phyloP scores from a whole-genome alignment of 2,329 filamentous ascomycete genomes.

The Aspergillus piperis region DNA sequence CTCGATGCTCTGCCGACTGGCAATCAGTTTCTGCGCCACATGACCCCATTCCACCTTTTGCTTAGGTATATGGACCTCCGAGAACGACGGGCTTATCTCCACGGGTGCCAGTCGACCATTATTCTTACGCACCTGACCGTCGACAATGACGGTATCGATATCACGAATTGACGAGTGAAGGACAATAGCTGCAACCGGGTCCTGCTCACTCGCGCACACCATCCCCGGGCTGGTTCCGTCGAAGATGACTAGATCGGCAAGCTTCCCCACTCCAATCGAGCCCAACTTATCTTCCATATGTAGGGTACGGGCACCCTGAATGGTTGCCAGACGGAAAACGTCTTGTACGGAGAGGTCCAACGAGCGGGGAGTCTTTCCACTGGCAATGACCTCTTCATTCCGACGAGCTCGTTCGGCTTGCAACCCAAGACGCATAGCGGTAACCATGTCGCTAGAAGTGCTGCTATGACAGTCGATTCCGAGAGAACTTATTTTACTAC shows the following conservation, averaged over 20 bases:
- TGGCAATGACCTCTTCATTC: constrained; percentile 15
- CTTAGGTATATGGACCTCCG: background rate
- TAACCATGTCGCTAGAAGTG: constrained; percentile 29
- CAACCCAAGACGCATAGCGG: constrained; percentile 30
- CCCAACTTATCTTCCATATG: constrained; percentile 30
- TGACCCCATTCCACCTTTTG: background rate
- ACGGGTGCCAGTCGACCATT: background rate
- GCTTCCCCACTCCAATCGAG: constrained; percentile 30
- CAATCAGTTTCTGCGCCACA: background rate
- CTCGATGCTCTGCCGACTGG: background rate
- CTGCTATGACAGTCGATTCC: constrained; percentile 37
- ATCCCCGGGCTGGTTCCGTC: constrained; percentile 28
- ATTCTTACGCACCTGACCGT: background rate
- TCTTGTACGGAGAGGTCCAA: constrained; percentile 26
- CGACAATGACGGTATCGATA: background rate
- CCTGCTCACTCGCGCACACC: constrained; percentile 28
- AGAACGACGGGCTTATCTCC: background rate
- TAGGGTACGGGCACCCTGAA: constrained; percentile 33
- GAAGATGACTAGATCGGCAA: constrained; percentile 34
- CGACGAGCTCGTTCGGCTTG: constrained; percentile 25
- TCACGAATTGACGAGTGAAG: constrained; percentile 26
- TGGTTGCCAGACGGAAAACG: constrained; percentile 31
- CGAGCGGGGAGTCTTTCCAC: constrained; percentile 11
- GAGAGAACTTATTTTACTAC: constrained; percentile 23
- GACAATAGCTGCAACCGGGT: constrained; percentile 33